phyloP scores from a whole-genome alignment of 2,329 filamentous ascomycete genomes.

The Amauroascus niger region DNA sequence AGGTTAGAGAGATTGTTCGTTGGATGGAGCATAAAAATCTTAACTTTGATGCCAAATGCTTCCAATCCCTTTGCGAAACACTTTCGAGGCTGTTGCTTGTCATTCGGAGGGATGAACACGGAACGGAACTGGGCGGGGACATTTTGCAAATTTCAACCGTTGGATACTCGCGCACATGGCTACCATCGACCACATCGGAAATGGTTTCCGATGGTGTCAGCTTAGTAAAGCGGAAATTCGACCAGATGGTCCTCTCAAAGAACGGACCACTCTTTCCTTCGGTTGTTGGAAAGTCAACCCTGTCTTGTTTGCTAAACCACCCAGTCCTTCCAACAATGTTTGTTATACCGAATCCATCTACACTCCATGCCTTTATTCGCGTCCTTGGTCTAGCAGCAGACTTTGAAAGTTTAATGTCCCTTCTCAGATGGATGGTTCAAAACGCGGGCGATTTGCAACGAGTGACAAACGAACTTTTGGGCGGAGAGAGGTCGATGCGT shows the following conservation, averaged over 20 bases:
- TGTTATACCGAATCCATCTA: conserved; percentile 31
- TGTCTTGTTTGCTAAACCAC: background rate
- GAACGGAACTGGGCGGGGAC: conserved; percentile 9
- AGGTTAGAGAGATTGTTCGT: conserved; percentile 24
- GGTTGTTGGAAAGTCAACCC: background rate
- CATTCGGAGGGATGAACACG: conserved; percentile 10
- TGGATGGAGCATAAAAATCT: conserved; percentile 26
- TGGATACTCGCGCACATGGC: background rate
- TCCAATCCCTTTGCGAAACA: conserved; percentile 10
- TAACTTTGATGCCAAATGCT: conserved; percentile 6
- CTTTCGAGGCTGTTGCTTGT: conserved; percentile 4
- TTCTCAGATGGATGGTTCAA: conserved; percentile 37
- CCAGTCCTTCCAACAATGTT: conserved; percentile 25
- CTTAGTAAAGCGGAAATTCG: conserved; percentile 30
- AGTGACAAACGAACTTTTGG: conserved; percentile 28
- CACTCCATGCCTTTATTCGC: conserved; percentile 36
- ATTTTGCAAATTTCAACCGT: background rate
- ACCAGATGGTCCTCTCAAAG: conserved; percentile 27
- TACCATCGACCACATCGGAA: conserved; percentile 19
- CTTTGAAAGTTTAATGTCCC: conserved; percentile 30
- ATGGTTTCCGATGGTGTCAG: conserved; percentile 26
- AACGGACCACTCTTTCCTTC: conserved; percentile 15
- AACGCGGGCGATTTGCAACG: conserved; percentile 28
- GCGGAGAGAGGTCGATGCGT: conserved; percentile 32
- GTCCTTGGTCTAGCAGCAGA: conserved; percentile 35